Conservation (phyloP, 768 basidiomycete species). For the Calvatia gigantea region DNA sequence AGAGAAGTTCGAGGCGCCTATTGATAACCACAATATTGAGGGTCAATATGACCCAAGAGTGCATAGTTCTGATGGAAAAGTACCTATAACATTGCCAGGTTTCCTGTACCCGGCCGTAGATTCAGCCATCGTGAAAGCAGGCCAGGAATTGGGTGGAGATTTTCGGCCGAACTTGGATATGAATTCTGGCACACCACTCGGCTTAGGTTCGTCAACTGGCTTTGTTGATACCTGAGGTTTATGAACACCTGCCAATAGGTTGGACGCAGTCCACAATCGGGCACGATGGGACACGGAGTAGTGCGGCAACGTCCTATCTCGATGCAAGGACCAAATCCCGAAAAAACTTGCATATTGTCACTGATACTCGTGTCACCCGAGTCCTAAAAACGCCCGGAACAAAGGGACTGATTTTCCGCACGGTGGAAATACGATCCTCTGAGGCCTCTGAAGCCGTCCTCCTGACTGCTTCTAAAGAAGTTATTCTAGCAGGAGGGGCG, state of each 20-base stretch:
- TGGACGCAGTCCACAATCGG: slow-evolving; percentile 14
- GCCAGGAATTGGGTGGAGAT: slow-evolving; percentile 6
- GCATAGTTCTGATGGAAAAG: slow-evolving; percentile 19
- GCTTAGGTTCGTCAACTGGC: not conserved
- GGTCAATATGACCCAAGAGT: slow-evolving; percentile 18
- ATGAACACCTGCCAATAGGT: not conserved
- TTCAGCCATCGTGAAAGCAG: slow-evolving; percentile 19
- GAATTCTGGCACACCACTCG: slow-evolving; percentile 10
- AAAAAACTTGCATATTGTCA: slow-evolving; percentile 26
- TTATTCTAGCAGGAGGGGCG: slow-evolving; percentile 1
- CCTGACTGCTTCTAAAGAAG: slow-evolving; percentile 3
- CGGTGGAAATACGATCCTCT: slow-evolving; percentile 5
- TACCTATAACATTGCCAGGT: slow-evolving; percentile 17
- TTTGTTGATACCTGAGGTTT: not conserved
- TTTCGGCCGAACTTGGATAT: slow-evolving; percentile 13
- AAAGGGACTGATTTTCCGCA: slow-evolving; percentile 1
- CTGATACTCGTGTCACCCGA: slow-evolving; percentile 24
- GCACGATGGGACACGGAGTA: slow-evolving; percentile 9
- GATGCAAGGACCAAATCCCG: slow-evolving; percentile 17
- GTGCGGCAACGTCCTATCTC: slow-evolving; percentile 16
- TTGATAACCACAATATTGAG: slow-evolving; percentile 15
- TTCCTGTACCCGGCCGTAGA: slow-evolving; percentile 15
- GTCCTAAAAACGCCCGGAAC: slow-evolving; percentile 8
- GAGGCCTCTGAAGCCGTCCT: not conserved
- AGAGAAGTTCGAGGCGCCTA: slow-evolving; percentile 17